phyloP scores from a whole-genome alignment of 345 rosid species.

The Linum tenue region DNA sequence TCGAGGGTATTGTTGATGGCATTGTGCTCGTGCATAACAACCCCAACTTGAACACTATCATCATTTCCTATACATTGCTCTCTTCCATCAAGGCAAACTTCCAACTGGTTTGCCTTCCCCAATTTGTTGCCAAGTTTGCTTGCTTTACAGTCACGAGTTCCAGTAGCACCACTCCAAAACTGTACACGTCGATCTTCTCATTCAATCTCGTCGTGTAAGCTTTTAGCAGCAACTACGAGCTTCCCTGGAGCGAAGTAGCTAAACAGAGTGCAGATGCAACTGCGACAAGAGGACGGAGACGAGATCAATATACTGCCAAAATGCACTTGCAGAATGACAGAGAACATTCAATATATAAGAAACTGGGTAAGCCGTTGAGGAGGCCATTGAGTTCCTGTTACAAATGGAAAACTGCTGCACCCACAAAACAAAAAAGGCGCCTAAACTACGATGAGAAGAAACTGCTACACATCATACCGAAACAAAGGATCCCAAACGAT shows the following conservation, averaged over 20 bases:
- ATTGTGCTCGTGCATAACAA: constrained; percentile 49
- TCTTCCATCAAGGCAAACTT: constrained; percentile 49
- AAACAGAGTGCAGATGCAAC: constrained; percentile 4
- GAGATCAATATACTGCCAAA: no score
- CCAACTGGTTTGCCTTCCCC: constrained; percentile 34
- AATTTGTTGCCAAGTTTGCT: constrained; percentile 50
- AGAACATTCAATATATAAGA: no score
- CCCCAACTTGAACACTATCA: constrained; percentile 54
- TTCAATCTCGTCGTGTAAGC: constrained; percentile 71
- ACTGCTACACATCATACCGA: no score
- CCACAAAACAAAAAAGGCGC: no score
- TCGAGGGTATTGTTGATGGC: constrained; percentile 58
- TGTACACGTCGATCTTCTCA: constrained; percentile 73
- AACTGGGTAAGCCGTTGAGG: no score
- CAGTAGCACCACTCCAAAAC: constrained; percentile 85
- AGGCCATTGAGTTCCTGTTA: no score
- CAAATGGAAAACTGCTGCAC: no score
- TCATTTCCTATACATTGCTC: constrained; percentile 42
- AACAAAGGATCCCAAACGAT: no score
- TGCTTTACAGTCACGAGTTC: constrained; percentile 80
- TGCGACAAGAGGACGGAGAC: no score
- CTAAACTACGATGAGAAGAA: no score
- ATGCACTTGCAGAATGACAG: no score
- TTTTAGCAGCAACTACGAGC: constrained; percentile 34
- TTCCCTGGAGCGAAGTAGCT: constrained; percentile 93